Percentiles rank a stretch among this genome's conserved stretches.
phyloP scores from a whole-genome alignment of 176 grass and related monocot species.

The Echinochloa phyllopogon region DNA sequence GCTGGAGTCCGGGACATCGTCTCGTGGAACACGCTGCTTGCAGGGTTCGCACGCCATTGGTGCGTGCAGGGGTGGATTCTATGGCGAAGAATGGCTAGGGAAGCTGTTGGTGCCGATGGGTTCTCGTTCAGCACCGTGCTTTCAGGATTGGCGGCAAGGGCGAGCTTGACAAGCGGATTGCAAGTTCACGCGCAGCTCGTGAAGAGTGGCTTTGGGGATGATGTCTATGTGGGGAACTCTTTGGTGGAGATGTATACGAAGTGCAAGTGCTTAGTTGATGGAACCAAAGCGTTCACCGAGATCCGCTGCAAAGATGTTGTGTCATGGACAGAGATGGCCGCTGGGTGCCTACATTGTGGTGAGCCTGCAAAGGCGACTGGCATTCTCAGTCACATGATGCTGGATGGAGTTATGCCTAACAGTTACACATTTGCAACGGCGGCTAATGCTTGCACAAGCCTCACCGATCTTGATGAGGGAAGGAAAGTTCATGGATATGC shows the following conservation, averaged over 20 bases:
- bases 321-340: constrained; percentile 69
- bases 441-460: constrained; percentile 46
- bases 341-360: constrained; percentile 49
- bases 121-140: constrained; percentile 73
- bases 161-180: constrained; percentile 36
- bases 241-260: constrained; percentile 76
- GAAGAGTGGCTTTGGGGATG: constrained; percentile 52
- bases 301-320: constrained; percentile 56
- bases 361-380: constrained; percentile 36
- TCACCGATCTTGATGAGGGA: constrained; percentile 37
- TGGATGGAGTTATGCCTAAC: constrained; percentile 48
- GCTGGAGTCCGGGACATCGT: constrained; percentile 40
- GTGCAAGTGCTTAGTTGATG: constrained; percentile 36
- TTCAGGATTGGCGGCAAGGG: constrained; percentile 40
- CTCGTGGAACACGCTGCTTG: constrained; percentile 72
- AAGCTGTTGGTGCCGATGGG: constrained; percentile 44
- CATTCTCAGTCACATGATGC: constrained; percentile 52
- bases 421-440: constrained; percentile 56
- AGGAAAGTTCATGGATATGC: constrained; percentile 50
- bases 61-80: constrained; percentile 44
- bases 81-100: constrained; percentile 57
- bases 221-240: constrained; percentile 61
- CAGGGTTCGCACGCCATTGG: constrained; percentile 45
- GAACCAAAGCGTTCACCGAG: constrained; percentile 52
- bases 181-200: constrained; percentile 65